Conservation (phyloP, 2,329 filamentous ascomycete genomes). For the Hypoxylon sp. region DNA sequence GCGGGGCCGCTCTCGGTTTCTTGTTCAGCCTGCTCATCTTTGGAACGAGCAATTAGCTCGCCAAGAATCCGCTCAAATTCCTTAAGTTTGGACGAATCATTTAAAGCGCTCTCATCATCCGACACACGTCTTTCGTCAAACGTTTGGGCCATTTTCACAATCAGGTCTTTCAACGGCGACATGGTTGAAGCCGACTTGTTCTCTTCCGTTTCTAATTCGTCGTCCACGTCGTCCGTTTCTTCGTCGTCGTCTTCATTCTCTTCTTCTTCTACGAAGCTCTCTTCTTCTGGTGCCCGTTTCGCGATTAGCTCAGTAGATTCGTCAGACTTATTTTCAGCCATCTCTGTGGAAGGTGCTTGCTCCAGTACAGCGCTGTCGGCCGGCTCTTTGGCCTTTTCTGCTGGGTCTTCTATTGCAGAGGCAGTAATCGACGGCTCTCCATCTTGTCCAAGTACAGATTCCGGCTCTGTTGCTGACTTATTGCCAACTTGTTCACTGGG, state of each 20-base stretch:
- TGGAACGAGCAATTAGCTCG: constrained; percentile 60
- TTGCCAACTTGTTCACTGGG: background rate
- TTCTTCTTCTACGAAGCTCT: constrained; percentile 43
- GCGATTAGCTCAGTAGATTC: constrained; percentile 3
- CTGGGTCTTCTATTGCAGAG: background rate
- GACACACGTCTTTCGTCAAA: constrained; percentile 55
- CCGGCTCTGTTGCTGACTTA: background rate
- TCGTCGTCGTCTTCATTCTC: constrained; percentile 44
- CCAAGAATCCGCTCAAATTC: constrained; percentile 66
- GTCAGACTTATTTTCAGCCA: constrained; percentile 2
- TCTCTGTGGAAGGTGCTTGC: constrained; percentile 1
- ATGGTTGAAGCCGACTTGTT: constrained; percentile 53
- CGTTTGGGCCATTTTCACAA: constrained; percentile 64
- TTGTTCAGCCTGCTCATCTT: constrained; percentile 37
- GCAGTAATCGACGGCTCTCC: background rate
- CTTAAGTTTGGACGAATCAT: constrained; percentile 58
- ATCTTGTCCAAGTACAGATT: constrained; percentile 3
- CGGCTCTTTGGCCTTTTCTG: background rate
- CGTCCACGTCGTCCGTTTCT: constrained; percentile 41
- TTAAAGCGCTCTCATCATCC: constrained; percentile 45
- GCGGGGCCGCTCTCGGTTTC: constrained; percentile 9
- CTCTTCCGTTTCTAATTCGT: constrained; percentile 42
- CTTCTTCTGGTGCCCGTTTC: constrained; percentile 46
- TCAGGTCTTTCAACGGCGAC: constrained; percentile 59
- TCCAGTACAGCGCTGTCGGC: constrained; percentile 5